Evolutionary conservation across 2,329 filamentous ascomycete species (phyloP).

Genomic region (Raffaelea arxii): DNA sequence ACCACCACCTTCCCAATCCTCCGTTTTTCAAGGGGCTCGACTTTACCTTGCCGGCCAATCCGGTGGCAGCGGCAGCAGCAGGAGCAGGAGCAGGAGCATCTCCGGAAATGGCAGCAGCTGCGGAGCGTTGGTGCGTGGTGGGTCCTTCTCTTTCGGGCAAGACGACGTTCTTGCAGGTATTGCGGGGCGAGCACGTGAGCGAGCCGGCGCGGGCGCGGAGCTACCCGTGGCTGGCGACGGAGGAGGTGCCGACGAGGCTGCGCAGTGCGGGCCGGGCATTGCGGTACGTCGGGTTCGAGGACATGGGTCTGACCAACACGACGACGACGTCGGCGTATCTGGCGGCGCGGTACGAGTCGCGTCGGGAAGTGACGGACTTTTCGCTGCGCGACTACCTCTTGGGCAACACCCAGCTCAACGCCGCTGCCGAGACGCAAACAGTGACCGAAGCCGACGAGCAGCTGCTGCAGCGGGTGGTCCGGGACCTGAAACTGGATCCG

Average conservation of each 20-base stretch:
- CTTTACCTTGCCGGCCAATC: constrained; percentile 51
- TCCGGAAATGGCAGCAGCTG: too few relatives aligned
- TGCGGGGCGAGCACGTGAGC: constrained; percentile 67
- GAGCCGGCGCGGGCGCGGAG: constrained; percentile 65
- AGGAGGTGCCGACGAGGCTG: constrained; percentile 45
- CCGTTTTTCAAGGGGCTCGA: constrained; percentile 63
- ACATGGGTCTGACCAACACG: constrained; percentile 36
- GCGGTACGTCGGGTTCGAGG: constrained; percentile 84
- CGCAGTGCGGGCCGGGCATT: constrained; percentile 59
- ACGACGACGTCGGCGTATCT: constrained; percentile 60
- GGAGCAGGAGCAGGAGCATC: too few relatives aligned
- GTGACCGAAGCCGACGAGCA: constrained; percentile 40
- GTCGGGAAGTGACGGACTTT: constrained; percentile 80
- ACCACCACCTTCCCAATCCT: constrained; percentile 47
- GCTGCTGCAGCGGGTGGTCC: constrained; percentile 51
- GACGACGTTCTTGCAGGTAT: constrained; percentile 70
- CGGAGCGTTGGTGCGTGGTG: constrained; percentile 86
- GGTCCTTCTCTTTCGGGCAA: constrained; percentile 71
- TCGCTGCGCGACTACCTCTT: constrained; percentile 71
- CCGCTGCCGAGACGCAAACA: constrained; percentile 38
- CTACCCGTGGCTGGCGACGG: constrained; percentile 66
- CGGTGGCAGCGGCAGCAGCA: too few relatives aligned
- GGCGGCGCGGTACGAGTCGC: constrained; percentile 81
- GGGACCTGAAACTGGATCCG: constrained; percentile 56
- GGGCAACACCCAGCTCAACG: constrained; percentile 77